Evolutionary conservation across 2,329 filamentous ascomycete genomes (phyloP), one percentile per base, ranked within the genome.

Genomic region (Hymenoscyphus linearis): DNA sequence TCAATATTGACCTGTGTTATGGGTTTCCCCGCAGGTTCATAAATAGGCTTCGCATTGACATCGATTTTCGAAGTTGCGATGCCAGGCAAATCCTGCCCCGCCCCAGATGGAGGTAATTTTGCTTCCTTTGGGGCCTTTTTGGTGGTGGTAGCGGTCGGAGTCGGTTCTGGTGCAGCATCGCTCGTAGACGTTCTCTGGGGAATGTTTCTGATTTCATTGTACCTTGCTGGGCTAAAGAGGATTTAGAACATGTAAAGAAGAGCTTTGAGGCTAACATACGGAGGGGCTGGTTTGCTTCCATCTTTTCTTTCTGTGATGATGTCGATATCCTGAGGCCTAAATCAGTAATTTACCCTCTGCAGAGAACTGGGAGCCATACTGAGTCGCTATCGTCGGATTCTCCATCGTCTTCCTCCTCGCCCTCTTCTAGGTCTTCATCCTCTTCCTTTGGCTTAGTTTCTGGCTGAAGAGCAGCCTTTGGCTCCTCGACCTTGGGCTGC

Each of bases 21-120:
- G 68, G 95, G 89, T 69, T 95, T 93, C 67, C 96, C 95, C 25
- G 86, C 87, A 2, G 82, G 80, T 18, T 89, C 86, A 74, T 96
- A 93, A 2, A 89, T 78, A 0, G 95, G 93, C 65, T 92, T 90
- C 3, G 83, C 88, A 74, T 96, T 86, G 59, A 97, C 84, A 71
- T 98, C 90, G 65, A 98, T 84, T 55, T 85, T 93, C 13, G 92
- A 96, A 61, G 88, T 93, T 47, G 88, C 78, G 74, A 91, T 78
- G 74, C 95, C 78, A 68, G 87, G 77, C 64, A 79, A 70, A 65
- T 82, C 76, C 75, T 77, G 82, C 75, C 77, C 84, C 34, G 75
- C 73, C 5, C 70, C 60, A 13, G 69, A 69, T 62, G 75, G 75
- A 4, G 76, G 67, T 16, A 73, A 70, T 40, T 72, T 74, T n/a